Evolutionary conservation across 345 rosid genomes (phyloP), one percentile per base, ranked within the genome.

Genomic region (Eucalyptus viminalis): DNA sequence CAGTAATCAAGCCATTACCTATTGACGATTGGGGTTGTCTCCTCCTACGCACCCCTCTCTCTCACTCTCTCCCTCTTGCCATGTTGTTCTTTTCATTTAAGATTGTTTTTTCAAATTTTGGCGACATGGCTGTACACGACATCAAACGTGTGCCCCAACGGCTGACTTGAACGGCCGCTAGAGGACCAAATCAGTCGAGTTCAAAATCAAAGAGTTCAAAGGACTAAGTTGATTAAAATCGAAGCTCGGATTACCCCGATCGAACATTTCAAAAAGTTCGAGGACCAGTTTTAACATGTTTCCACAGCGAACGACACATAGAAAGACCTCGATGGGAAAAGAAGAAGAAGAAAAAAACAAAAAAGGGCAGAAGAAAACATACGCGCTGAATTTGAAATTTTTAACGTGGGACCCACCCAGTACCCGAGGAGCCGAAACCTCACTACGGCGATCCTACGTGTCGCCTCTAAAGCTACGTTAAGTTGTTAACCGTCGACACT

Each of bases 1-100:
- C 1, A 2, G 27, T 5, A 1, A 76, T 2, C 27, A 40, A 11
- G 83, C 15, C 47, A 21, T 40, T 22, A 76, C 15, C 29, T 40
- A 11, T 2, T 6, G 14, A 21, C 29, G 1, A 37, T 3, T 0
- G 21, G 27, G 15, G 83, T 37, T 37, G 14, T 34, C 27, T 72
- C 9, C 47, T 76, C 1, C 37, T 7, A 11, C 27, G 1, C 45
- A 21, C 45, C 11, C 43, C 24, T 21, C 27, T 8, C 11, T 24
- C 29, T 25, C 62, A 24, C 9, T 22, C 62, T 25, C 29, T 5
- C 47, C 34, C 13, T 69, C 80, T 34, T 7, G 19, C 44, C 43
- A 10, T 9, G 45, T 21, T 19, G 8, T 3, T 72, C 5, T 34
- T 69, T 6, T 14, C 8, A n/a, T 65, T n/a, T 65, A n/a, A 65